Evolutionary conservation across 257 asterid genomes (phyloP).

Genomic region (Paraleonurus japonicus): DNA sequence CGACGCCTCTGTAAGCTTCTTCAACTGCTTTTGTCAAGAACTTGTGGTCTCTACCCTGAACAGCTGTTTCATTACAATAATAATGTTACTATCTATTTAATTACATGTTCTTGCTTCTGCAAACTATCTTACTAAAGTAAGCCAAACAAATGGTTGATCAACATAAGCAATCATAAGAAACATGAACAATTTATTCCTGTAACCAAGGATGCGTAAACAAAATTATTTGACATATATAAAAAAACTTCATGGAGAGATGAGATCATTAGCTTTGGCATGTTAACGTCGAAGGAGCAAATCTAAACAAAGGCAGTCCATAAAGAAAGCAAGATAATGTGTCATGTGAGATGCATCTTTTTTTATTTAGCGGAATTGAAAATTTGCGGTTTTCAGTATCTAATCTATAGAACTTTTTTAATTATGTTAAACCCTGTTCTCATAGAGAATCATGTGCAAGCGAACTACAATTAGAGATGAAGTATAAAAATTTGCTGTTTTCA

Average conservation of each 20-base stretch:
- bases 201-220: neutral
- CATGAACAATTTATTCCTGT: neutral
- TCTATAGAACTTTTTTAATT: neutral
- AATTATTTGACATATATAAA: neutral
- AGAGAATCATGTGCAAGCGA: neutral
- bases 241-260: neutral
- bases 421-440: neutral
- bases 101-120: conserved; percentile 11
- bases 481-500: neutral
- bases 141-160: conserved; percentile 21
- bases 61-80: conserved; percentile 51
- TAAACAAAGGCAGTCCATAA: neutral
- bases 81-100: neutral
- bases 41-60: conserved; percentile 87
- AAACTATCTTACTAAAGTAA: conserved; percentile 7
- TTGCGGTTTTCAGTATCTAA: neutral
- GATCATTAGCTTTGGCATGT: conserved; percentile 3
- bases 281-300: neutral
- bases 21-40: conserved; percentile 88
- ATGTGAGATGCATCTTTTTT: neutral
- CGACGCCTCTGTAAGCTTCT: conserved; percentile 98
- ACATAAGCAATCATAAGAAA: conserved; percentile 9
- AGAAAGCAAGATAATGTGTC: neutral
- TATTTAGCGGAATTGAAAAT: conserved; percentile 7
- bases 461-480: neutral